These are phyloP conservation scores for Colletotrichum siamense DNA, from an alignment of 2,329 filamentous ascomycete species.

Conservation along the genomic window DNA sequence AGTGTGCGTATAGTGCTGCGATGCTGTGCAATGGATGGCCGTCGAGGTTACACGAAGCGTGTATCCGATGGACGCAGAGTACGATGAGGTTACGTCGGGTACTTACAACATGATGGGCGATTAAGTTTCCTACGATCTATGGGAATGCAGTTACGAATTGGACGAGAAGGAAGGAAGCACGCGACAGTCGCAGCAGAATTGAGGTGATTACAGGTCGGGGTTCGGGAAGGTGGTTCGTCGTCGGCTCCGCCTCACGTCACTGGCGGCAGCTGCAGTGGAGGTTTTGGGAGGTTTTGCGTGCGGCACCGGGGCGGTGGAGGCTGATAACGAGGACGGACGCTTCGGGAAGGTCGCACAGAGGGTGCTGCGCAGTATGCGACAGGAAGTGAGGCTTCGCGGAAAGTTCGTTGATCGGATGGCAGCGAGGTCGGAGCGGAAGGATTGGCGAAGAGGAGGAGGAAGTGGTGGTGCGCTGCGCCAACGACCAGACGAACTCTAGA, in stretches of 20 bases:
- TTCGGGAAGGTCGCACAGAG: constrained; percentile 4
- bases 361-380: neutral
- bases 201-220: neutral
- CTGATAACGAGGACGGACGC: neutral
- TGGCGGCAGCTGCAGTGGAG: constrained; percentile 1
- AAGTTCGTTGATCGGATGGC: neutral
- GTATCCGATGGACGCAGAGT: neutral
- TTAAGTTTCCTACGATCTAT: neutral
- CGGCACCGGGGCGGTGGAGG: neutral
- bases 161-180: neutral
- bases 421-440: neutral
- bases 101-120: constrained; percentile 22
- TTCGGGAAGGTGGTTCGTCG: constrained; percentile 2
- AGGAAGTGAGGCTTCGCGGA: neutral
- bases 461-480: neutral
- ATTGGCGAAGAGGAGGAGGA: neutral
- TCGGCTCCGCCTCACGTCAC: constrained; percentile 18
- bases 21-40: neutral
- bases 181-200: neutral
- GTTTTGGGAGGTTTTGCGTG: neutral
- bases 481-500: constrained; percentile 13
- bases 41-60: neutral
- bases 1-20: neutral
- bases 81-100: neutral
- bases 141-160: neutral